phyloP scores from a whole-genome alignment of 257 asterid species.

The Asclepias syriaca region DNA sequence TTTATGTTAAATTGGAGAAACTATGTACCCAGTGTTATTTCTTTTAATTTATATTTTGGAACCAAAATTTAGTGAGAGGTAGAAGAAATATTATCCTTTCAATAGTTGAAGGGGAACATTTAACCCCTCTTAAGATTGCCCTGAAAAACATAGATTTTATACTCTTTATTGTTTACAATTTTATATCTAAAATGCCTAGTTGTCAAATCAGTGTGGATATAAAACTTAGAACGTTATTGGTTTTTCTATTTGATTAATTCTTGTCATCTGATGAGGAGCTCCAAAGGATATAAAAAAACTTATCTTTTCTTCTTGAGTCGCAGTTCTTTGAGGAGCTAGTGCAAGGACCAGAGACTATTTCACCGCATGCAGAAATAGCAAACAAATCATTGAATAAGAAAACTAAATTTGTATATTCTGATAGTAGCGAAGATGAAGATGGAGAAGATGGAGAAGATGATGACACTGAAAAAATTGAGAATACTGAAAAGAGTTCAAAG shows the following conservation, averaged over 20 bases:
- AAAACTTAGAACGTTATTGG: not conserved
- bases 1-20: too few relatives aligned
- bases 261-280: not conserved
- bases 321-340: slow-evolving; percentile 86
- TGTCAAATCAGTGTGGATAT: not conserved
- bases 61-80: not conserved
- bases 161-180: not conserved
- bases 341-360: slow-evolving; percentile 43
- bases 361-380: slow-evolving; percentile 30
- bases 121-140: not conserved
- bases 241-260: not conserved
- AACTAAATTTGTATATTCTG: slow-evolving; percentile 64
- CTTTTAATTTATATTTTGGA: too few relatives aligned
- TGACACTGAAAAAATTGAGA: slow-evolving; percentile 20
- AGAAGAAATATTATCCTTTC: not conserved
- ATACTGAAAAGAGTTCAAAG: slow-evolving; percentile 21
- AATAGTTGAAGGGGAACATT: not conserved
- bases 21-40: too few relatives aligned
- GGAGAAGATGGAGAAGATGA: slow-evolving; percentile 25
- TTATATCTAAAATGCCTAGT: not conserved
- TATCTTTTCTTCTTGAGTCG: slow-evolving; percentile 7
- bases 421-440: slow-evolving; percentile 46
- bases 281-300: not conserved
- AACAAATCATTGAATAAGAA: slow-evolving; percentile 62
- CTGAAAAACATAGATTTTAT: not conserved